Conservation (phyloP, 208 protist genomes). For the Trypanosoma congolense region DNA sequence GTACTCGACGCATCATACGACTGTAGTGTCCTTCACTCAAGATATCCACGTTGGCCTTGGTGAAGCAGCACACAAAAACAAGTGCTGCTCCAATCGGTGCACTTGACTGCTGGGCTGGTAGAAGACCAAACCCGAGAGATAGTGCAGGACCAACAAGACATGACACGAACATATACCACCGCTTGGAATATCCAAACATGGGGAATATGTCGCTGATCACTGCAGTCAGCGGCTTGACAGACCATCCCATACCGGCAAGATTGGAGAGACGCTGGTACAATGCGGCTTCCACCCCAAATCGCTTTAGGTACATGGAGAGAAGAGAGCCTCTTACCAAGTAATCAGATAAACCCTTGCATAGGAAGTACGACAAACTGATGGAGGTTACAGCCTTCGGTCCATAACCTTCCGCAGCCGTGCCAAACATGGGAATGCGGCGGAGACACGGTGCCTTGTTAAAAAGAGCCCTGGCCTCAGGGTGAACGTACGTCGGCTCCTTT, state of each 20-base stretch:
- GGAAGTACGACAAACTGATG: constrained; percentile 26
- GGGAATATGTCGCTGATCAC: constrained; percentile 29
- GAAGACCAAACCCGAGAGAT: constrained; percentile 18
- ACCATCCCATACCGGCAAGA: constrained; percentile 27
- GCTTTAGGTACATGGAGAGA: constrained; percentile 20
- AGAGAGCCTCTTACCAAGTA: constrained; percentile 14
- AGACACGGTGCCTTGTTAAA: constrained; percentile 30
- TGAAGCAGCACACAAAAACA: constrained; percentile 28
- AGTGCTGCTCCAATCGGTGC: constrained; percentile 20
- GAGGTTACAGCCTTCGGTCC: constrained; percentile 21
- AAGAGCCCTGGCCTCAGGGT: constrained; percentile 31
- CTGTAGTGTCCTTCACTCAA: constrained; percentile 42
- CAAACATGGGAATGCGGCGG: constrained; percentile 25
- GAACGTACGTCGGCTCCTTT: constrained; percentile 22
- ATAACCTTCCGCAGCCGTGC: constrained; percentile 19
- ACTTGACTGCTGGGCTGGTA: constrained; percentile 22
- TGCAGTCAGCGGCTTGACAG: constrained; percentile 29
- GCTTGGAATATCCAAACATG: constrained; percentile 37
- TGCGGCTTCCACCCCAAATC: constrained; percentile 17
- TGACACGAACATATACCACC: constrained; percentile 28
- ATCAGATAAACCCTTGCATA: constrained; percentile 29
- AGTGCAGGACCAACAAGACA: constrained; percentile 22
- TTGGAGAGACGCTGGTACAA: constrained; percentile 29
- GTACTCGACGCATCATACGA: constrained; percentile 28
- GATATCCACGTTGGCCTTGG: constrained; percentile 33